A percentile compares a stretch with the other conserved stretches of the same genome.
Conservation (phyloP, 331 rosid species). For the Pyracantha coccinea region DNA sequence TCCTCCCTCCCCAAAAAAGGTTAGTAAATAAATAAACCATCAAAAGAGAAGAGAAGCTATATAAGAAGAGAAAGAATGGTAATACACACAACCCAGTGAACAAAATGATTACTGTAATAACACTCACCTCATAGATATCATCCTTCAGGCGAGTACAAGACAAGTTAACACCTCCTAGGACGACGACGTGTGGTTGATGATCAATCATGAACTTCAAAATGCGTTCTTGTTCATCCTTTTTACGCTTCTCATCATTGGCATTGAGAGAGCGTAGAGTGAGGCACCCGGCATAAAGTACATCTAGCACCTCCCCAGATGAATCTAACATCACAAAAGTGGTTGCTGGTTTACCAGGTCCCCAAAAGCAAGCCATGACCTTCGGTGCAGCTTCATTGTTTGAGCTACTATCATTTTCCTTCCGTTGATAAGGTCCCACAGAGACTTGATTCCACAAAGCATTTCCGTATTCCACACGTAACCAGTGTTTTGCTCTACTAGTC, state of each 20-base stretch:
- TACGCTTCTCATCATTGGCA: slow-evolving; percentile 73
- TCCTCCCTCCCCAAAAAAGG: too few relatives aligned
- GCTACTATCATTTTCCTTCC: slow-evolving; percentile 73
- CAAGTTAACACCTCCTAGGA: slow-evolving; percentile 87
- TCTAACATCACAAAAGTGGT: slow-evolving; percentile 98
- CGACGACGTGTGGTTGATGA: slow-evolving; percentile 98
- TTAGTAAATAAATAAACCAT: too few relatives aligned
- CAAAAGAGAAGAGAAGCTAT: too few relatives aligned
- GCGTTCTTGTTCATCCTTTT: slow-evolving; percentile 87
- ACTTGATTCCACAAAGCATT: slow-evolving; percentile 79
- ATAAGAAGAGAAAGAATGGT: too few relatives aligned
- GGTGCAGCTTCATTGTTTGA: slow-evolving; percentile 94
- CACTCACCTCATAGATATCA: slow-evolving; percentile 89
- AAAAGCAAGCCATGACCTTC: slow-evolving; percentile 98
- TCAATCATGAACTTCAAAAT: slow-evolving; percentile 98
- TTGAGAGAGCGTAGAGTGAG: slow-evolving; percentile 80
- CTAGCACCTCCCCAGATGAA: slow-evolving; percentile 91
- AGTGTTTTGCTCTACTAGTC: slow-evolving; percentile 66
- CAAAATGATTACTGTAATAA: not conserved
- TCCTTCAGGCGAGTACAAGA: slow-evolving; percentile 88
- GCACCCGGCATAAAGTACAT: slow-evolving; percentile 81
- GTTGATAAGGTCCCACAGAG: slow-evolving; percentile 91
- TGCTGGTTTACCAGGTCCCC: slow-evolving; percentile 98
- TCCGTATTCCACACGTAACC: slow-evolving; percentile 85
- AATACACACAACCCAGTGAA: too few relatives aligned